Conservation (phyloP, 352 stramenopile species). For the Phytophthora crassamura region DNA sequence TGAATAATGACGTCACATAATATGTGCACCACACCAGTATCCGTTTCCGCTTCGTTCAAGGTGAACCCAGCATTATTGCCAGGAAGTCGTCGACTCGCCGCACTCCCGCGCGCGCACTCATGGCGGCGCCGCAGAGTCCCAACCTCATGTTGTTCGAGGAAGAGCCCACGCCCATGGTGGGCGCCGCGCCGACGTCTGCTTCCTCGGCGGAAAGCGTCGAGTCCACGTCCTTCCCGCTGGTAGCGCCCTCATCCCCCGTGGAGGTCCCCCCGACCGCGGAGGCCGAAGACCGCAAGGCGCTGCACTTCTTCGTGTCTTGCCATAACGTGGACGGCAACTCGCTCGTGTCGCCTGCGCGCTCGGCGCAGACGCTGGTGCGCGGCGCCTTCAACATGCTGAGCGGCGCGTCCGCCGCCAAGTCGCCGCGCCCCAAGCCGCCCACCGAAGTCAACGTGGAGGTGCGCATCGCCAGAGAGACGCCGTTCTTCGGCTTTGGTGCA, state of each 20-base stretch:
- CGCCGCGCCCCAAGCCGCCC: conserved; percentile 51
- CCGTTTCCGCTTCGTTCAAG: too few species aligned
- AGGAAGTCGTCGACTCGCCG: too few species aligned
- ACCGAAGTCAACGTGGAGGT: conserved; percentile 80
- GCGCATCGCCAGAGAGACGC: conserved; percentile 59
- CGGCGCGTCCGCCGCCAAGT: conserved; percentile 44
- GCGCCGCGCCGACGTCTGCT: conserved; percentile 2
- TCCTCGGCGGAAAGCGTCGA: conserved; percentile 14
- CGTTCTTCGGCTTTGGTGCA: conserved; percentile 33
- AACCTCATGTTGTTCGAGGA: conserved; percentile 62
- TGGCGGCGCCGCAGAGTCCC: conserved; percentile 36
- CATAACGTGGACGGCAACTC: conserved; percentile 61
- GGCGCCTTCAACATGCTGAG: conserved; percentile 79
- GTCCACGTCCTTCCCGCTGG: not conserved
- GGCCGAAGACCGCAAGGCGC: conserved; percentile 12
- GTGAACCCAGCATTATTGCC: too few species aligned
- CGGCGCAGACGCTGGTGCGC: conserved; percentile 76
- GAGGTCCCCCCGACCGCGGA: conserved; percentile 8
- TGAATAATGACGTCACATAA: too few species aligned
- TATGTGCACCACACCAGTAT: too few species aligned
- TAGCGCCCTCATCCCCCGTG: conserved; percentile 4
- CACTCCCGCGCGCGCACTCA: not conserved
- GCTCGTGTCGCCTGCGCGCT: conserved; percentile 53
- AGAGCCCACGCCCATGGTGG: conserved; percentile 23
- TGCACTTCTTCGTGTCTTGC: conserved; percentile 84